A percentile compares a stretch with the other conserved stretches of the same genome.
These are phyloP conservation scores for Helicocarpus griseus DNA, from an alignment of 2,329 filamentous ascomycete species.

Conservation along the genomic window DNA sequence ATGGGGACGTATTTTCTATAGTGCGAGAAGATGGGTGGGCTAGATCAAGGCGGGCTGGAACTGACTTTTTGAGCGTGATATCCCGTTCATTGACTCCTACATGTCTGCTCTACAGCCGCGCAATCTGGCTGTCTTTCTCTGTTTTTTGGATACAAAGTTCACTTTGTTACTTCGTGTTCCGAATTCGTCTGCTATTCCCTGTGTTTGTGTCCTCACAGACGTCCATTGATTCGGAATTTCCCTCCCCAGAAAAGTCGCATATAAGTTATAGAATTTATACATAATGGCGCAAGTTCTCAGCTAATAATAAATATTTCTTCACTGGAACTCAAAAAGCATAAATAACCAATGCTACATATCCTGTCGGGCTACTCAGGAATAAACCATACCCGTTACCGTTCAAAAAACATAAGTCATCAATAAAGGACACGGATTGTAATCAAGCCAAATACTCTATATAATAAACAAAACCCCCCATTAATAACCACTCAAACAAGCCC, in stretches of 20 bases:
- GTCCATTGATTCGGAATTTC: too few species aligned
- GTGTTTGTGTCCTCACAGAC: too few species aligned
- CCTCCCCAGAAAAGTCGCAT: background rate
- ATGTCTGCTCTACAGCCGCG: background rate
- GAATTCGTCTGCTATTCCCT: too few species aligned
- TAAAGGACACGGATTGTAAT: background rate
- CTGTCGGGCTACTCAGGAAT: too few species aligned
- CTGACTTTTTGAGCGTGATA: background rate
- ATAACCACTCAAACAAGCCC: background rate
- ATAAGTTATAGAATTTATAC: background rate
- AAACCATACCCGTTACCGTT: too few species aligned
- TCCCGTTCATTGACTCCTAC: background rate
- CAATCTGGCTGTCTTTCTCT: background rate
- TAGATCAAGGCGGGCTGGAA: conserved; percentile 22
- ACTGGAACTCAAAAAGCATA: too few species aligned
- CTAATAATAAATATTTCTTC: background rate
- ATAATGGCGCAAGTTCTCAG: background rate
- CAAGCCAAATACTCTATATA: background rate
- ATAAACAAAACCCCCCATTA: background rate
- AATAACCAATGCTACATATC: too few species aligned
- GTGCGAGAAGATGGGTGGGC: conserved; percentile 79
- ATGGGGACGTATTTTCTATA: conserved; percentile 80
- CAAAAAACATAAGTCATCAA: too few species aligned
- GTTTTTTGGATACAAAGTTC: background rate
- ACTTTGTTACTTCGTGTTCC: too few species aligned